A percentile compares a stretch with the other conserved stretches of the same genome.
phyloP scores from a whole-genome alignment of 768 basidiomycete genomes.

The Leucocoprinus sp. region DNA sequence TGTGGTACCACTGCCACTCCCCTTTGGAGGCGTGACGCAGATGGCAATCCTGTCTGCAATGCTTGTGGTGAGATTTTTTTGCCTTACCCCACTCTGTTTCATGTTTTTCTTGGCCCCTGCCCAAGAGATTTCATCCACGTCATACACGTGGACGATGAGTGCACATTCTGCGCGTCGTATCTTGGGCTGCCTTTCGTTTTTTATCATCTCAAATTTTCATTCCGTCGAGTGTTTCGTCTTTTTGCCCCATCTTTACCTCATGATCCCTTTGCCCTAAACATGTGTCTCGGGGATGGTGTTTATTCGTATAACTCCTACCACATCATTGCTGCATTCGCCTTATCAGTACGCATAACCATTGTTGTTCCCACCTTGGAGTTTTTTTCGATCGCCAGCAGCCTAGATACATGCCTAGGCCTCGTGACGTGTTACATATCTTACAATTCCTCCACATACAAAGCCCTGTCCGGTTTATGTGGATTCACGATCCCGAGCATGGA shows the following conservation, averaged over 20 bases:
- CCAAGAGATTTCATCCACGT: conserved; percentile 9
- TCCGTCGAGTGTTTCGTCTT: conserved; percentile 10
- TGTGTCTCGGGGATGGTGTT: conserved; percentile 1
- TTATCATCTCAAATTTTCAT: conserved; percentile 7
- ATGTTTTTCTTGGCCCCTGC: conserved; percentile 13
- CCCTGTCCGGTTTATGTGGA: conserved; percentile 3
- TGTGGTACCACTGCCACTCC: conserved; percentile 76
- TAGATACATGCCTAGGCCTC: conserved; percentile 14
- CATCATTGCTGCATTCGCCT: conserved; percentile 7
- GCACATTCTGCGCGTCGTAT: conserved; percentile 5
- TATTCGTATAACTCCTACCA: conserved; percentile 4
- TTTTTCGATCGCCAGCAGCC: conserved; percentile 1
- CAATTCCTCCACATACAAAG: conserved; percentile 8
- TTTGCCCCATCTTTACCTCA: conserved; percentile 8
- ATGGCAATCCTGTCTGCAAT: conserved; percentile 83
- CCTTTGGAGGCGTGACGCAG: conserved; percentile 75
- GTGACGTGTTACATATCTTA: conserved; percentile 2
- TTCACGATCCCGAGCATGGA: conserved; percentile 5
- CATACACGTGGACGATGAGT: conserved; percentile 10
- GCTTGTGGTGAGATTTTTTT: conserved; percentile 68
- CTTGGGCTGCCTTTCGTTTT: conserved; percentile 6
- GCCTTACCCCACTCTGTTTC: conserved; percentile 19
- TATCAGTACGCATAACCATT: conserved; percentile 5
- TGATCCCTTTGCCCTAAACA: conserved; percentile 1
- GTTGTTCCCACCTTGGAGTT: background rate